Evolutionary conservation across 495 filamentous ascomycete genomes (phyloP).

Genomic region (Penicillium alfredii): DNA sequence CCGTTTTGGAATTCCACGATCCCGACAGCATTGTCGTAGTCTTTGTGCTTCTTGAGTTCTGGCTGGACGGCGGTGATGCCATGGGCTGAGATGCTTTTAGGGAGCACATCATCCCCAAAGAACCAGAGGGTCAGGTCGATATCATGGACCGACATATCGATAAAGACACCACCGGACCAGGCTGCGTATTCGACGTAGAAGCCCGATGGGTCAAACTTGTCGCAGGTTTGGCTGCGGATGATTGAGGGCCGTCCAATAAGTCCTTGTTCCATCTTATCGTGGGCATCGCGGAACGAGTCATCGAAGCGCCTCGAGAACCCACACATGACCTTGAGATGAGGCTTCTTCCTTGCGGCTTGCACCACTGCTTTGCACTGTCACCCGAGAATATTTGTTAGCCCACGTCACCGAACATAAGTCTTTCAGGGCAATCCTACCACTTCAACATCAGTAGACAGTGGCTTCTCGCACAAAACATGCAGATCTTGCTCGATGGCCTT

Average conservation of each 20-base stretch:
- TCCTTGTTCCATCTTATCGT: slow-evolving; percentile 38
- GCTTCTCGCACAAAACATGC: slow-evolving; percentile 51
- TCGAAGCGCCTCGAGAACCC: slow-evolving; percentile 55
- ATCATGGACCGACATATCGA: slow-evolving; percentile 52
- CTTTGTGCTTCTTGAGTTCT: slow-evolving; percentile 46
- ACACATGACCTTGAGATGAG: slow-evolving; percentile 50
- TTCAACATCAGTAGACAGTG: slow-evolving; percentile 36
- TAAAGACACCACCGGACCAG: slow-evolving; percentile 52
- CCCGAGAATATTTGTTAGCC: not conserved
- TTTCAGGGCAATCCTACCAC: slow-evolving; percentile 27
- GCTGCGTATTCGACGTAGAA: slow-evolving; percentile 53
- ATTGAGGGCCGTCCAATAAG: slow-evolving; percentile 46
- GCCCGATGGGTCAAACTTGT: slow-evolving; percentile 46
- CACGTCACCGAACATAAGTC: slow-evolving; percentile 1
- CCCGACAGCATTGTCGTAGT: slow-evolving; percentile 56
- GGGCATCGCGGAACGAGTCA: slow-evolving; percentile 47
- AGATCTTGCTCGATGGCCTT: slow-evolving; percentile 41
- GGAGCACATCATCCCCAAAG: slow-evolving; percentile 39
- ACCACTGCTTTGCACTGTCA: slow-evolving; percentile 16
- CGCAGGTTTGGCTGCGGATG: slow-evolving; percentile 52
- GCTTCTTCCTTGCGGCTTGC: slow-evolving; percentile 14
- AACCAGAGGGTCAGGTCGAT: slow-evolving; percentile 53
- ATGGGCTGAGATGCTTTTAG: slow-evolving; percentile 43
- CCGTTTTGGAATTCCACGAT: slow-evolving; percentile 56
- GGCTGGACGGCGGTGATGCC: slow-evolving; percentile 55